phyloP scores from a whole-genome alignment of 2,329 filamentous ascomycete species.

The Sporothrix schenckii region DNA sequence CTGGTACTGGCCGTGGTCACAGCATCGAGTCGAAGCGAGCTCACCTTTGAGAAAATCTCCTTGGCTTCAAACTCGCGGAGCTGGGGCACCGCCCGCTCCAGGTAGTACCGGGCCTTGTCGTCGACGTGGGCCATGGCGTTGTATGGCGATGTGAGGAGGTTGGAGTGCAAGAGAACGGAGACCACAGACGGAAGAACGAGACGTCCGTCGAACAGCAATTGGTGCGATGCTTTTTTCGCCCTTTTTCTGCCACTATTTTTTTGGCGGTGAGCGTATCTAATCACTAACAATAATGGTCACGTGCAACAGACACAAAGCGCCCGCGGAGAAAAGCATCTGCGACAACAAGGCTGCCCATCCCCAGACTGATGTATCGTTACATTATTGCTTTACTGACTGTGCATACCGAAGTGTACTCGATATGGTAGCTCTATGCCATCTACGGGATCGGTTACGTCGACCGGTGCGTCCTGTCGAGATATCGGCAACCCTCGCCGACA shows the following conservation, averaged over 20 bases:
- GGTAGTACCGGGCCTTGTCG: constrained; percentile 92
- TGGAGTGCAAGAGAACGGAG: background rate
- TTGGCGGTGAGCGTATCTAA: constrained; percentile 34
- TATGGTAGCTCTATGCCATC: background rate
- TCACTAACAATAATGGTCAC: constrained; percentile 12
- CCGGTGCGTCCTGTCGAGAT: constrained; percentile 7
- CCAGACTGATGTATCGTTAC: background rate
- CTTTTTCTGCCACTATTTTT: constrained; percentile 30
- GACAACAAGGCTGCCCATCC: background rate
- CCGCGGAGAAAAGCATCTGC: too few relatives aligned
- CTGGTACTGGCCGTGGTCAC: too few relatives aligned
- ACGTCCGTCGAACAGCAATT: background rate
- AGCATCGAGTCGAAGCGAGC: constrained; percentile 28
- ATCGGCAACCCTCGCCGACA: constrained; percentile 29
- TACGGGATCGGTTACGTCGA: background rate
- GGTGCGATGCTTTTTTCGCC: constrained; percentile 3
- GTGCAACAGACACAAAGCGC: background rate
- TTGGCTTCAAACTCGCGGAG: constrained; percentile 91
- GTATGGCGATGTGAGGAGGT: background rate
- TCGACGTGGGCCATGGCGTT: constrained; percentile 75
- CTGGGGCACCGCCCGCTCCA: constrained; percentile 90
- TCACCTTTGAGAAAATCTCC: constrained; percentile 80
- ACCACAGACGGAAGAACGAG: background rate
- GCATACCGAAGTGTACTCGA: background rate
- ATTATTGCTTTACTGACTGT: background rate